Percentiles rank a stretch among this genome's conserved stretches.
Conservation (phyloP, 768 basidiomycete species). For the Hemileccinum impolitum region DNA sequence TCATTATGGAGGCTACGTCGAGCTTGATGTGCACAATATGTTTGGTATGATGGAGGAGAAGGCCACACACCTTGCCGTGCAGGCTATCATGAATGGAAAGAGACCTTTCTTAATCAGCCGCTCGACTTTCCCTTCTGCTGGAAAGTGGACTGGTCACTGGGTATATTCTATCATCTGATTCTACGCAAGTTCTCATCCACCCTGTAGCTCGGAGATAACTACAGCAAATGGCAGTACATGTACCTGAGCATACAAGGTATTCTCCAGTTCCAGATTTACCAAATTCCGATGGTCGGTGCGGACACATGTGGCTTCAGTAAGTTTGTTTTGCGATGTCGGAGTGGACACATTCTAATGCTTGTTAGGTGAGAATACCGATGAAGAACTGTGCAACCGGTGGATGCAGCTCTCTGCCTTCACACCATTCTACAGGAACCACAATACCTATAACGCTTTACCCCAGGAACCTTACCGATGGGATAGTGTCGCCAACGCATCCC, state of each 20-base stretch:
- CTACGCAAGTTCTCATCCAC: not conserved
- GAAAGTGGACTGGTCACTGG: slow-evolving; percentile 74
- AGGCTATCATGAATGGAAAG: slow-evolving; percentile 50
- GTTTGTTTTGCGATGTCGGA: not conserved
- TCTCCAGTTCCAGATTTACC: slow-evolving; percentile 81
- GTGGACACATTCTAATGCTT: not conserved
- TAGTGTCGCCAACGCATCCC: slow-evolving; percentile 69
- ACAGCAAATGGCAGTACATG: slow-evolving; percentile 72
- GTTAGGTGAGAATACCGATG: slow-evolving; percentile 58
- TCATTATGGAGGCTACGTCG: slow-evolving; percentile 56
- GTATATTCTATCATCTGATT: slow-evolving; percentile 26
- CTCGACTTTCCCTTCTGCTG: slow-evolving; percentile 65
- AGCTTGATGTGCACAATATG: slow-evolving; percentile 68
- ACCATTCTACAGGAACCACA: slow-evolving; percentile 84
- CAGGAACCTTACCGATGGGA: slow-evolving; percentile 85
- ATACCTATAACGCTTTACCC: slow-evolving; percentile 57
- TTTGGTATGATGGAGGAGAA: slow-evolving; percentile 72
- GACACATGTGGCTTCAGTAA: slow-evolving; percentile 48
- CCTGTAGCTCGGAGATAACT: slow-evolving; percentile 69
- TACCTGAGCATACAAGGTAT: slow-evolving; percentile 68
- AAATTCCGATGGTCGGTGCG: slow-evolving; percentile 80
- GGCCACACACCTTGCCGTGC: slow-evolving; percentile 58
- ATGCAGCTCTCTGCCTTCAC: slow-evolving; percentile 82
- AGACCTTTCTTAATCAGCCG: slow-evolving; percentile 71
- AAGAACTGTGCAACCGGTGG: slow-evolving; percentile 82